Evolutionary conservation across 805 yeast genomes (phyloP).

Genomic region (Zygosaccharomyces bailii): DNA sequence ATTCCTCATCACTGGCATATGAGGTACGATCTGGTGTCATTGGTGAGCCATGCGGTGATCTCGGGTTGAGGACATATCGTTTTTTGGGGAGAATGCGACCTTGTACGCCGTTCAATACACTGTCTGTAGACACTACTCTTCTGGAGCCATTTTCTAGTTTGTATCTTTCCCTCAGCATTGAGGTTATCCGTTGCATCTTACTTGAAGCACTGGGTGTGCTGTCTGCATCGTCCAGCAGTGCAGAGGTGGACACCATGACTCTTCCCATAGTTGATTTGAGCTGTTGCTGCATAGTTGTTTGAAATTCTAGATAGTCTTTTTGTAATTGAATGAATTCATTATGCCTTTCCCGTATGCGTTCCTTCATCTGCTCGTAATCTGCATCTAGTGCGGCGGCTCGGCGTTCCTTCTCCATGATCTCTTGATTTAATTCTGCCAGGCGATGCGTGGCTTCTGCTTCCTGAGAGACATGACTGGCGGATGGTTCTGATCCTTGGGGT

Average conservation of each 20-base stretch:
- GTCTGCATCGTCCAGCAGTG: conserved; percentile 9
- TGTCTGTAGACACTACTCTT: conserved; percentile 7
- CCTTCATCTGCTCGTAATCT: conserved; percentile 2
- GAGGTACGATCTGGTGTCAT: conserved; percentile 1
- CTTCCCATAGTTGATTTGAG: conserved; percentile 5
- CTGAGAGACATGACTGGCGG: not conserved
- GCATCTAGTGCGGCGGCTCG: conserved; percentile 11
- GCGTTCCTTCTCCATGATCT: conserved; percentile 11
- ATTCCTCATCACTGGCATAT: conserved; percentile 3
- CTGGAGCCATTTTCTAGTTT: conserved; percentile 4
- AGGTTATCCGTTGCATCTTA: conserved; percentile 6
- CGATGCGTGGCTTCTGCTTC: conserved; percentile 1
- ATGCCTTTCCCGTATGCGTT: conserved; percentile 5
- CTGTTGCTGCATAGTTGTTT: conserved; percentile 4
- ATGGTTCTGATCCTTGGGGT: conserved; percentile 5
- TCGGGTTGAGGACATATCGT: not conserved
- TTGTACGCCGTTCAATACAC: conserved; percentile 2
- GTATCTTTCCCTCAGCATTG: conserved; percentile 7
- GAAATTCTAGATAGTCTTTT: conserved; percentile 7
- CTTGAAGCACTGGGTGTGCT: conserved; percentile 4
- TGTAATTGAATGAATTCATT: conserved; percentile 6
- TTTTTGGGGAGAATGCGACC: not conserved
- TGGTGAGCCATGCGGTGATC: conserved; percentile 1
- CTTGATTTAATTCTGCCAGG: conserved; percentile 2
- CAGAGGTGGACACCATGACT: conserved; percentile 4